These are phyloP conservation scores for Basidiobolus meristosporus DNA, from an alignment of 371 early-diverging fungal genomes.

Conservation along the genomic window DNA sequence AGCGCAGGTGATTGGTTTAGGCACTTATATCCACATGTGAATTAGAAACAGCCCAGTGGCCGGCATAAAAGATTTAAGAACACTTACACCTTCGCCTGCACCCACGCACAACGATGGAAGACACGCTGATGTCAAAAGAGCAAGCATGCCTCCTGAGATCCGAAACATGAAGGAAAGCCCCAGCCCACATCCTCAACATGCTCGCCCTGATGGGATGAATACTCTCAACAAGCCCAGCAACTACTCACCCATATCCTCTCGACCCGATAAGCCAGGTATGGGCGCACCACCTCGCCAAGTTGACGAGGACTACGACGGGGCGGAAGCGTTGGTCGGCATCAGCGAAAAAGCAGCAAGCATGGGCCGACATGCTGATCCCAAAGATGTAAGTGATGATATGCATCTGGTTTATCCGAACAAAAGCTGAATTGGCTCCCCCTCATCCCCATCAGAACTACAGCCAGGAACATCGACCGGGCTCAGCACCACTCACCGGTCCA, in stretches of 20 bases:
- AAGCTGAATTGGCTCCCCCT: too few relatives aligned
- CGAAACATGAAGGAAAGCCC: background rate
- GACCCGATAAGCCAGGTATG: background rate
- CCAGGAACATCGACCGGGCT: too few relatives aligned
- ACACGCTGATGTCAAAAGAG: background rate
- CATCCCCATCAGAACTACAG: too few relatives aligned
- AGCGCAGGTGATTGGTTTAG: background rate
- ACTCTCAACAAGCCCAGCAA: background rate
- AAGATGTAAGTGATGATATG: too few relatives aligned
- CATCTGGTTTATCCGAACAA: too few relatives aligned
- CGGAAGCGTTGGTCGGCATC: slow-evolving; percentile 1
- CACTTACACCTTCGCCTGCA: background rate
- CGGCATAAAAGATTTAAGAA: background rate
- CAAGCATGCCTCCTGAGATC: background rate
- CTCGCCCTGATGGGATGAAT: background rate
- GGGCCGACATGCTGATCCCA: too few relatives aligned
- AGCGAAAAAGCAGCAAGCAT: background rate
- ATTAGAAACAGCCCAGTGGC: background rate
- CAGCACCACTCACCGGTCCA: too few relatives aligned
- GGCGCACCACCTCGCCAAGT: slow-evolving; percentile 1
- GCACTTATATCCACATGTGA: background rate
- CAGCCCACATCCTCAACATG: background rate
- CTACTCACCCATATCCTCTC: background rate
- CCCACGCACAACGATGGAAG: background rate
- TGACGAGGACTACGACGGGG: slow-evolving; percentile 5